These are phyloP conservation scores for Pseudogymnoascus sp. DNA, from an alignment of 2,329 filamentous ascomycete genomes.

Conservation along the genomic window DNA sequence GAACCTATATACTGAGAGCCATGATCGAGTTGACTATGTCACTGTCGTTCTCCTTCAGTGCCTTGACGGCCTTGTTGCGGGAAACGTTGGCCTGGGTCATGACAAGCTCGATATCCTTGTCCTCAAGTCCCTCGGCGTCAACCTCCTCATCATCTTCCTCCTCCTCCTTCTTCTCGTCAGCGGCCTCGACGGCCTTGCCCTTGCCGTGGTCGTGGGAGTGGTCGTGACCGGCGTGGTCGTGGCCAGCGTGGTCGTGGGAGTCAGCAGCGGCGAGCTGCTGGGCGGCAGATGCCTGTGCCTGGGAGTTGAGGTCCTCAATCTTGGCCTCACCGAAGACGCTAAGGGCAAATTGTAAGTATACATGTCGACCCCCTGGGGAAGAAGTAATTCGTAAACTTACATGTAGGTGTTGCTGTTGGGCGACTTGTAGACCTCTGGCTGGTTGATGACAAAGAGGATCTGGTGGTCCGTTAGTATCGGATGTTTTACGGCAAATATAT, in stretches of 20 bases:
- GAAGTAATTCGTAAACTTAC: slow-evolving; percentile 48
- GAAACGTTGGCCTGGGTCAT: slow-evolving; percentile 97
- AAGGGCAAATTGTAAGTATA: slow-evolving; percentile 15
- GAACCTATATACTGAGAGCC: slow-evolving; percentile 73
- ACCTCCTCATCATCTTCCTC: slow-evolving; percentile 95
- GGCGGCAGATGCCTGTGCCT: slow-evolving; percentile 90
- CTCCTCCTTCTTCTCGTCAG: slow-evolving; percentile 67
- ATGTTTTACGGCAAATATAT: background rate
- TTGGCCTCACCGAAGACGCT: slow-evolving; percentile 99
- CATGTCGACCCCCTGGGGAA: background rate
- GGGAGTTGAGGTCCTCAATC: slow-evolving; percentile 99
- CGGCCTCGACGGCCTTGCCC: slow-evolving; percentile 52
- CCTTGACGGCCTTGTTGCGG: slow-evolving; percentile 97
- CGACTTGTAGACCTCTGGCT: slow-evolving; percentile 98
- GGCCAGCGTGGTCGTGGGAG: slow-evolving; percentile 40
- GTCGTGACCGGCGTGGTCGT: slow-evolving; percentile 53
- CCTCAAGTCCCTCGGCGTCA: slow-evolving; percentile 87
- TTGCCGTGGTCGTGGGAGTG: slow-evolving; percentile 66
- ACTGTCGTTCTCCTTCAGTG: slow-evolving; percentile 97
- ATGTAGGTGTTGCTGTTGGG: slow-evolving; percentile 99
- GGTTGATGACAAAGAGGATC: slow-evolving; percentile 99
- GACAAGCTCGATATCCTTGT: slow-evolving; percentile 99
- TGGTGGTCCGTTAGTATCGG: slow-evolving; percentile 32
- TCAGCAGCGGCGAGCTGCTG: slow-evolving; percentile 82
- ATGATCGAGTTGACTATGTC: slow-evolving; percentile 99